Percentiles rank a stretch among this genome's conserved stretches.
Evolutionary conservation across 208 protist species (phyloP).

Genomic region (Vickermania spadyakhi): DNA sequence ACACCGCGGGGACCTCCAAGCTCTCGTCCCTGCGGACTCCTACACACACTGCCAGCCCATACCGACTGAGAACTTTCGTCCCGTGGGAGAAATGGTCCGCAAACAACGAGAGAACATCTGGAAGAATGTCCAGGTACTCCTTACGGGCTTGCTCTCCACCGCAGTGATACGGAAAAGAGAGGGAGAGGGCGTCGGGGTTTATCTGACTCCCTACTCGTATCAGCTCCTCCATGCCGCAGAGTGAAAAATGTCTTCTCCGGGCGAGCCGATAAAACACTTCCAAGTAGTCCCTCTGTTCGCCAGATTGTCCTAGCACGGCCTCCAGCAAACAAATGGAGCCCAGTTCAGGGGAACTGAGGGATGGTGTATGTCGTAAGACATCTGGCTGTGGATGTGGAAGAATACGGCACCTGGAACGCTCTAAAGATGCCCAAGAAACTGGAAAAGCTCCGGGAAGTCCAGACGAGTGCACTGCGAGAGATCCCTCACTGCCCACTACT

Average conservation of each 20-base stretch:
- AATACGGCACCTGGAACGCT: conserved; percentile 22
- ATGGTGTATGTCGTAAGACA: neutral
- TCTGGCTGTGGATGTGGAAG: neutral
- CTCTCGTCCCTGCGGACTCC: conserved; percentile 26
- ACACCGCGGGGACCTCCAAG: conserved; percentile 23
- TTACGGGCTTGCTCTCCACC: conserved; percentile 53
- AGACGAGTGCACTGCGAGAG: conserved; percentile 49
- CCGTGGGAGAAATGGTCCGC: conserved; percentile 29
- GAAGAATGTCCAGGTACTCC: conserved; percentile 64
- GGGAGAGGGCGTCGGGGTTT: conserved; percentile 27
- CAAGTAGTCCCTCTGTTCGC: conserved; percentile 13
- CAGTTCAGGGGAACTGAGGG: conserved; percentile 12
- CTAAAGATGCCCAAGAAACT: conserved; percentile 22
- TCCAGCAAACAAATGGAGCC: conserved; percentile 48
- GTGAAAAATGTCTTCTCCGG: conserved; percentile 38
- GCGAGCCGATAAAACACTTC: conserved; percentile 35
- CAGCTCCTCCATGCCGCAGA: conserved; percentile 32
- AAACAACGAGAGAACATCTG: conserved; percentile 25
- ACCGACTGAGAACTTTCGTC: conserved; percentile 64
- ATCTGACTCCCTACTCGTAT: conserved; percentile 32
- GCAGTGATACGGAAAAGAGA: conserved; percentile 78
- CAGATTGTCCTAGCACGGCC: conserved; percentile 17
- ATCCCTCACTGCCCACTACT: neutral
- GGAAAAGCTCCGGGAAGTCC: conserved; percentile 68
- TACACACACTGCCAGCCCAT: conserved; percentile 58